Evolutionary conservation across 306 rosid genomes (phyloP).

Genomic region (Purshia tridentata): DNA sequence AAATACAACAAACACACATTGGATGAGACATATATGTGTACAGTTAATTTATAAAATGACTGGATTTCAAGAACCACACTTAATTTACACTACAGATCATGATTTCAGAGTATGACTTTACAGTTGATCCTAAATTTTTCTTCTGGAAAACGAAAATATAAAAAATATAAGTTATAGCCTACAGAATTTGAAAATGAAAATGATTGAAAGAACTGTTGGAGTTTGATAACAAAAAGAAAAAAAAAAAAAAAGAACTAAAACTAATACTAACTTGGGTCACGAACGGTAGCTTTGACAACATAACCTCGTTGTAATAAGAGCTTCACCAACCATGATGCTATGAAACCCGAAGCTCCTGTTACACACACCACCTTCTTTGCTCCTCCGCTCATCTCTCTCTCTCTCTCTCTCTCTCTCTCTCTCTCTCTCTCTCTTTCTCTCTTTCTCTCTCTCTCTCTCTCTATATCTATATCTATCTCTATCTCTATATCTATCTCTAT

Average conservation of each 20-base stretch:
- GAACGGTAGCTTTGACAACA: constrained; percentile 48
- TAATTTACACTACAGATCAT: neutral
- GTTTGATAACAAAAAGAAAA: neutral
- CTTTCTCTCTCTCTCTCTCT: too few relatives aligned
- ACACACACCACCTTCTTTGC: constrained; percentile 42
- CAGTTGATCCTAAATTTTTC: neutral
- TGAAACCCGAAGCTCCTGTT: constrained; percentile 53
- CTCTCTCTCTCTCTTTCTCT: neutral
- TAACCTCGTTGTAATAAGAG: constrained; percentile 50
- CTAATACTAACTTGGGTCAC: constrained; percentile 34
- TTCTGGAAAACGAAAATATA: neutral
- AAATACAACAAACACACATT: neutral
- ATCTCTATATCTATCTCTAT: neutral
- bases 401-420: neutral
- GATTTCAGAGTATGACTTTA: too few relatives aligned
- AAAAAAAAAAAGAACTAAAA: neutral
- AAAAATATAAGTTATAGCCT: neutral
- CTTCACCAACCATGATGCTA: constrained; percentile 57
- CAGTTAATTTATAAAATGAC: neutral
- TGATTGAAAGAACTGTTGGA: too few relatives aligned
- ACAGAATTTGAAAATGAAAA: neutral
- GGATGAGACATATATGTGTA: too few relatives aligned
- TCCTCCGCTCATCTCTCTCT: constrained; percentile 19
- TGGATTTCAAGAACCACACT: neutral
- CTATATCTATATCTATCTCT: too few relatives aligned